Base-by-base conservation (phyloP, 352 stramenopile genomes). In the Phytophthora pinifolia region DNA sequence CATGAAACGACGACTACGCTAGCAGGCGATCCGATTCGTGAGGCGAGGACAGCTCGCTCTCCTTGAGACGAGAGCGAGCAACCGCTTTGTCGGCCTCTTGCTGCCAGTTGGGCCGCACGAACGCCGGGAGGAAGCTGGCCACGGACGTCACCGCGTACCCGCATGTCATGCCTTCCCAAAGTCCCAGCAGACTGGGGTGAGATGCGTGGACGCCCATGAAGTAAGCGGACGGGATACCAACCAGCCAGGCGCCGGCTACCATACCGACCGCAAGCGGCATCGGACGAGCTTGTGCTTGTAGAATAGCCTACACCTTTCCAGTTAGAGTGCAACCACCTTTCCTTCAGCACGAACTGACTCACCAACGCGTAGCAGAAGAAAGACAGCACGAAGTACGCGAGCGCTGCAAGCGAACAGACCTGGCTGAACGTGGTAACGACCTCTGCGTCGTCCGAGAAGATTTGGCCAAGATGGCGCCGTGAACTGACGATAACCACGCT, bases 281-380 rank as follows among this genome's bases (percentile, higher is more conserved):
- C 9, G 76, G 59, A 30, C 77, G 65, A 4, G 79, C 78, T 54
- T 92, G 81, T 0, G 76, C 82, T 70, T 86, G 66, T 12, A 96
- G 56, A 25, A 92, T 63, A 13, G 79, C 75, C 80, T 17, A 36
- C 25, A 44, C 4, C 5, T 37, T 34, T n/a, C 33, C 27, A 29
- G 18, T 29, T 29, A 29, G 20, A 22, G 1, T 22, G 20, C 20
- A 22, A 22, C 20, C 20, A 22, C 20, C 20, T 22, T 22, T 22
- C 3, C 20, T 22, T 3, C 1, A 22, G 20, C 20, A 22, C 20
- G 20, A 22, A n/a, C n/a, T n/a, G 37, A 65, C 69, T 64, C 50
- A 86, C 79, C 51, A 92, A 74, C 2, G 81, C 76, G 36, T 85
- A 86, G 70, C 83, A 96, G 61, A 93, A 93, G 57, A 94, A 84